Conservation (phyloP, 306 rosid genomes). For the Sesbania bispinosa region DNA sequence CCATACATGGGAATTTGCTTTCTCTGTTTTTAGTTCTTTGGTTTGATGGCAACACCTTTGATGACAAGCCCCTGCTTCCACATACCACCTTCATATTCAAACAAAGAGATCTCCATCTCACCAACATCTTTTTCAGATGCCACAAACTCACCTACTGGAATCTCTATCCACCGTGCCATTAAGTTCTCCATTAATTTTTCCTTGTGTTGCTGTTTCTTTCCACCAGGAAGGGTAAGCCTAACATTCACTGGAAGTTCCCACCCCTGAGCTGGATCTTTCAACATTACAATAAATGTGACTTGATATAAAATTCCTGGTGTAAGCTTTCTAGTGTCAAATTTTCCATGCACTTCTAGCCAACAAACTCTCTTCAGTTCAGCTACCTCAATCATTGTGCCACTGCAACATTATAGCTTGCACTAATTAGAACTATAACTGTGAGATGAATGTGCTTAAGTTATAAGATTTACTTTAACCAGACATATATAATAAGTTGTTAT, state of each 20-base stretch:
- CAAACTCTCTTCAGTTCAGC: constrained; percentile 61
- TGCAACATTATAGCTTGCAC: constrained; percentile 22
- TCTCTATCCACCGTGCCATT: constrained; percentile 48
- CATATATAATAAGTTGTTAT: neutral
- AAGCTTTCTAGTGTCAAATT: constrained; percentile 51
- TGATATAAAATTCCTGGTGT: constrained; percentile 50
- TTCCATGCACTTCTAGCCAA: constrained; percentile 71
- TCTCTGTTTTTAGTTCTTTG: constrained; percentile 29
- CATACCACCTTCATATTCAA: constrained; percentile 46
- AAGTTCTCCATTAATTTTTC: constrained; percentile 32
- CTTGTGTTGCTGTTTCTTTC: constrained; percentile 39
- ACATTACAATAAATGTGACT: constrained; percentile 51
- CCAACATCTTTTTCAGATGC: constrained; percentile 35
- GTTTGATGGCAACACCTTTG: constrained; percentile 53
- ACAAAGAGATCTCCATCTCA: constrained; percentile 49
- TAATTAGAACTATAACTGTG: neutral
- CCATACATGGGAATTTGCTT: neutral
- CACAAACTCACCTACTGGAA: constrained; percentile 50
- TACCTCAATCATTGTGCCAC: constrained; percentile 44
- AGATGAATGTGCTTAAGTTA: neutral
- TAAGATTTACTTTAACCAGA: neutral
- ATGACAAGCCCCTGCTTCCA: constrained; percentile 78
- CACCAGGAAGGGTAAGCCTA: constrained; percentile 53
- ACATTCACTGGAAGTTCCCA: constrained; percentile 71
- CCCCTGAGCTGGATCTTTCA: constrained; percentile 45